Percentiles rank a stretch among this genome's conserved stretches.
Conservation (phyloP, 2,329 filamentous ascomycete genomes). For the Phaeosphaeria sp. region DNA sequence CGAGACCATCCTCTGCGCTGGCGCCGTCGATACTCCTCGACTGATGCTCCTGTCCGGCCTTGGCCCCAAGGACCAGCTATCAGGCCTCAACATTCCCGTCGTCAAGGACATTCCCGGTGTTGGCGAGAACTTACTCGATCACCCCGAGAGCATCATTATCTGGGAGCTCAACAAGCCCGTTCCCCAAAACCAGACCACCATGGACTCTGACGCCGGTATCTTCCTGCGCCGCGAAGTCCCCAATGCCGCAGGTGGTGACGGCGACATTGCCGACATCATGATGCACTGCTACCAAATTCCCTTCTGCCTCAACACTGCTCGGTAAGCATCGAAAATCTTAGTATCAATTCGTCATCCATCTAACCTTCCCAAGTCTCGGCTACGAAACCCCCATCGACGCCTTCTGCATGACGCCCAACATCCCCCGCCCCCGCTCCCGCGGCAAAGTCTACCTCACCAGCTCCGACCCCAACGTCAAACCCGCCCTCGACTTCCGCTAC, state of each 20-base stretch:
- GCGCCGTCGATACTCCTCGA: constrained; percentile 81
- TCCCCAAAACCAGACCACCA: constrained; percentile 81
- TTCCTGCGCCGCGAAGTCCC: constrained; percentile 80
- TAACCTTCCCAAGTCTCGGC: constrained; percentile 62
- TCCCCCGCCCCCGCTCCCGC: constrained; percentile 79
- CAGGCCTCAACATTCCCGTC: constrained; percentile 58
- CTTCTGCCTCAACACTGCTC: constrained; percentile 83
- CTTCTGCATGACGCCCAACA: constrained; percentile 94
- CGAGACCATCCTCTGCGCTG: constrained; percentile 81
- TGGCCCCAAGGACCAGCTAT: constrained; percentile 56
- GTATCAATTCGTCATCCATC: too few species aligned
- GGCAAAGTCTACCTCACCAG: constrained; percentile 81
- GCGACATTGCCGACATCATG: constrained; percentile 84
- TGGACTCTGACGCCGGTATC: constrained; percentile 88
- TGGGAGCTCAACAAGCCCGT: constrained; percentile 83
- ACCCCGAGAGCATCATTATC: constrained; percentile 71
- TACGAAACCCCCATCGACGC: constrained; percentile 75
- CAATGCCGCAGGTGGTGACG: constrained; percentile 73
- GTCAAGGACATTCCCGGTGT: constrained; percentile 67
- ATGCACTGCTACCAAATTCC: constrained; percentile 98
- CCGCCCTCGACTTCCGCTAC: constrained; percentile 86
- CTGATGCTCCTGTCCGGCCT: constrained; percentile 62
- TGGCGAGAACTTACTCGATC: constrained; percentile 69
- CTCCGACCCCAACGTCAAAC: constrained; percentile 76
- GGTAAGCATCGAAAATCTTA: constrained; percentile 47